Evolutionary conservation across 2,329 filamentous ascomycete genomes (phyloP), one percentile per base, ranked within the genome.

Genomic region (Dothideomycetes sp.): DNA sequence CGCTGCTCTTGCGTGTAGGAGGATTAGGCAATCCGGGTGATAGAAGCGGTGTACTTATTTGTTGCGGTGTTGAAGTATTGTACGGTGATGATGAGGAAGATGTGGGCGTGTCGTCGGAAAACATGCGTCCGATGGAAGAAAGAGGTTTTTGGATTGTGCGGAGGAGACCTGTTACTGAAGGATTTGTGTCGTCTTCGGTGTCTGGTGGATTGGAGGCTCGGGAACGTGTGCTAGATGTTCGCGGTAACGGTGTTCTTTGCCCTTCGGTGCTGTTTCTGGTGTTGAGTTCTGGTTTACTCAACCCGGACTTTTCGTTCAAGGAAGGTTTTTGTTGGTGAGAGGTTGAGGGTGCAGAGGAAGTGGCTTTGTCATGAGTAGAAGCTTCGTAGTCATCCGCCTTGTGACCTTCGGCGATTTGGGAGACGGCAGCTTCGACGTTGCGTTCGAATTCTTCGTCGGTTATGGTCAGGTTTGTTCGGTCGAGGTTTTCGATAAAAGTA

Each of bases 361-460:
- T 31, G 23, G 28, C 36, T 19, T 36, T 41, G 20, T 42, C 30
- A 36, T 56, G 55, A 7, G 48, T 35, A 29, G 57, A 53, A 20
- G 52, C 38, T 37, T 62, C 53, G n/a, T 66, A 62, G 48, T 77
- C 68, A 24, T 72, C 67, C 45, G 70, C 66, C 44, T 78, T 75
- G 54, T 95, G 87, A 54, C 84, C 85, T 63, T 95, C 89, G 2
- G 91, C 89, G 50, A 98, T 98, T 29, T 84, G 85, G 5, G 86
- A 94, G 3, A 98, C 93, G 6, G 91, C 88, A 4, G 83, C 83
- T 64, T 98, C 91, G n/a, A 98, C 93, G 51, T 94, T 88, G 56
- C 76, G 77, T 59, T 98, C 91, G 54, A 98, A 98, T 25, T 96
- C 91, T 43, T 91, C 86, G 54, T 98, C 88, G 2, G 82, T 82